Base-by-base conservation (phyloP, 129 eudicot genomes). In the Arctium lappa region DNA sequence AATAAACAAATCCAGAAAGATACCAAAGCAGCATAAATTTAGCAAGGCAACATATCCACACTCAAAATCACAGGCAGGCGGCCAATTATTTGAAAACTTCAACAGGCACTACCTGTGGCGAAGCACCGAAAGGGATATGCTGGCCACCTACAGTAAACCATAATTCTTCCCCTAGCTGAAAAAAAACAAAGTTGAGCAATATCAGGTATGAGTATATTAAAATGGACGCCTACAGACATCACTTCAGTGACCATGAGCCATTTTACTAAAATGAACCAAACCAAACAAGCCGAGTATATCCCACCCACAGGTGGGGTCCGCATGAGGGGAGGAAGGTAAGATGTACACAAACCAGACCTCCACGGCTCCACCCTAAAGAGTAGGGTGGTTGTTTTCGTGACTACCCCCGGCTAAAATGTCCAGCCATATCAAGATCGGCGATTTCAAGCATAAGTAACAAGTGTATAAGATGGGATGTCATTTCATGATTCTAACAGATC, bases 111-210 rank as follows among this genome's bases (percentile, higher is more conserved):
- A 94, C 97, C 93, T 94, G 98, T 82, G 98, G 96, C 5, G 97
- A 95, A 74, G 95, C 97, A 70, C 99, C 97, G 88, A 95, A 95
- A 63, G 99, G 93, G 79, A 95, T 91, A 76, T 88, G 97, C 77
- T 95, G 99, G 3, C 93, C 97, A 9, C 99, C 97, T 69, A 91
- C 89, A n/a, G 88, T 86, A 81, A 95, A 95, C 93, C 93, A 89
- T 65, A 95, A 72, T 81, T 93, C 97, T 82, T 93, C 94, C 68
- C 98, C 94, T 37, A 94, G 87, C 98, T 94, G 86, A 40, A 69
- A 62, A 85, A 76, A 39, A 75, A 66, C 30, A 33, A 86, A 16
- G 8, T 29, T 27, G 32, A 71, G 75, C 32, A 74, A 16, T 33
- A 62, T 69, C 74, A 74, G 65, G 62, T 44, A 60, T 68, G 69